These are phyloP conservation scores for Umbellularia californica DNA, from an alignment of 164 flowering plant species.

Conservation along the genomic window DNA sequence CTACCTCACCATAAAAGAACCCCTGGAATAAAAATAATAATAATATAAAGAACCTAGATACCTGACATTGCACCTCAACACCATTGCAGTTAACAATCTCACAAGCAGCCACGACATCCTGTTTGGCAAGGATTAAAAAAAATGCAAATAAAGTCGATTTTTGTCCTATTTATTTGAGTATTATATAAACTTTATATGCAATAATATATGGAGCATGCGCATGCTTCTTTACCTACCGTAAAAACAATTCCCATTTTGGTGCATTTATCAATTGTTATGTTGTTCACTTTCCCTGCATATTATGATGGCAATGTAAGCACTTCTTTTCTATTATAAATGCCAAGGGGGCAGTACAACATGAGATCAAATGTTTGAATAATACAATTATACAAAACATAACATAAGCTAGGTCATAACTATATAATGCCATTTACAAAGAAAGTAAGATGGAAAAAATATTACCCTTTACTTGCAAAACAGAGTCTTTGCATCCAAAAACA, in stretches of 20 bases:
- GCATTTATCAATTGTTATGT: conserved; percentile 94
- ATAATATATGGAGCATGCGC: background rate
- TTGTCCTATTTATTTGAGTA: background rate
- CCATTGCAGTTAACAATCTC: conserved; percentile 95
- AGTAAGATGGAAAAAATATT: conserved; percentile 7
- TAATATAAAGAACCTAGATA: conserved; percentile 17
- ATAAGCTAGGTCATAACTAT: no score
- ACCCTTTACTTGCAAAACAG: conserved; percentile 91
- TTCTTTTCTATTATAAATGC: background rate
- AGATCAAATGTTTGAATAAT: background rate
- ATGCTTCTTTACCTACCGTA: conserved; percentile 43
- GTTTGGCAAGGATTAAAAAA: conserved; percentile 15
- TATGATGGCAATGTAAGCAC: background rate
- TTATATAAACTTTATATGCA: background rate
- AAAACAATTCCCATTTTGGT: conserved; percentile 89
- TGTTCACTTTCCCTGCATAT: conserved; percentile 92
- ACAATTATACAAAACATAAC: background rate
- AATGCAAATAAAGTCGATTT: background rate
- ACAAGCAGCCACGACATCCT: conserved; percentile 99
- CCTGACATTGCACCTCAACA: conserved; percentile 98
- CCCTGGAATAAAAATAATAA: background rate
- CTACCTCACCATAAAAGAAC: background rate
- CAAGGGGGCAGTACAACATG: background rate
- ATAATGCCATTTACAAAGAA: background rate
- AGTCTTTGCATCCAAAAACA: conserved; percentile 92